Evolutionary conservation across 1,284 basidiomycete genomes (phyloP).

Genomic region (Ustilago lituana): DNA sequence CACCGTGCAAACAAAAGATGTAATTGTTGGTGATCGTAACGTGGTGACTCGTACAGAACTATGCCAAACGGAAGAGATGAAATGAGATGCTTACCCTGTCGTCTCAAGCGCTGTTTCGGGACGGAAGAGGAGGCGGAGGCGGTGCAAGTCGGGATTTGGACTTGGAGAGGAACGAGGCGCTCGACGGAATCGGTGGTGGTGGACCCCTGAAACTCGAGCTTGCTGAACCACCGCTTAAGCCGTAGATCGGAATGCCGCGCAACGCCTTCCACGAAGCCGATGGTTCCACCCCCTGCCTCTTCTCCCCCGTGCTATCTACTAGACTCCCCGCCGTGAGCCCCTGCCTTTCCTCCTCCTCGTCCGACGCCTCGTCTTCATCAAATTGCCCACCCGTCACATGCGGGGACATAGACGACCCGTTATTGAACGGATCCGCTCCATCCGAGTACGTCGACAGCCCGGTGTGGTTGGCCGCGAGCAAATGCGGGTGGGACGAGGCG

Average conservation of each 20-base stretch:
- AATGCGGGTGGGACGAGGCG: not conserved
- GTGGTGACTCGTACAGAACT: not conserved
- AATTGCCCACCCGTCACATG: slow-evolving; percentile 27
- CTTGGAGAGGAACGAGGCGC: slow-evolving; percentile 31
- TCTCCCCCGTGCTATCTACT: slow-evolving; percentile 6
- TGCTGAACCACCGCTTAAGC: no score
- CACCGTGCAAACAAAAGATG: no score
- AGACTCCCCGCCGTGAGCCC: slow-evolving; percentile 11
- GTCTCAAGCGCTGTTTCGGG: slow-evolving; percentile 23
- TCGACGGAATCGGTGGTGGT: slow-evolving; percentile 38
- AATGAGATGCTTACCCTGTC: no score
- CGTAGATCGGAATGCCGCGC: no score
- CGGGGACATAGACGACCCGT: slow-evolving; percentile 26
- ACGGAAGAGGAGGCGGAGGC: slow-evolving; percentile 31
- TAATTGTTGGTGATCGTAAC: no score
- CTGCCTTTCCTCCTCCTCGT: slow-evolving; percentile 27
- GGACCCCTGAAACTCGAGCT: slow-evolving; percentile 16
- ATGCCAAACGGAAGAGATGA: no score
- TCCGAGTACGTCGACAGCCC: slow-evolving; percentile 37
- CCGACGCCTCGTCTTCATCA: not conserved
- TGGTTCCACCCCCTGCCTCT: not conserved
- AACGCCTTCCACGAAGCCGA: no score
- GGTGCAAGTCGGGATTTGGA: slow-evolving; percentile 23
- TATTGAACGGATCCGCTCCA: slow-evolving; percentile 28
- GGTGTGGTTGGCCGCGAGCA: slow-evolving; percentile 30